Evolutionary conservation across 495 filamentous ascomycete genomes (phyloP).

Genomic region (Letharia columbiana): DNA sequence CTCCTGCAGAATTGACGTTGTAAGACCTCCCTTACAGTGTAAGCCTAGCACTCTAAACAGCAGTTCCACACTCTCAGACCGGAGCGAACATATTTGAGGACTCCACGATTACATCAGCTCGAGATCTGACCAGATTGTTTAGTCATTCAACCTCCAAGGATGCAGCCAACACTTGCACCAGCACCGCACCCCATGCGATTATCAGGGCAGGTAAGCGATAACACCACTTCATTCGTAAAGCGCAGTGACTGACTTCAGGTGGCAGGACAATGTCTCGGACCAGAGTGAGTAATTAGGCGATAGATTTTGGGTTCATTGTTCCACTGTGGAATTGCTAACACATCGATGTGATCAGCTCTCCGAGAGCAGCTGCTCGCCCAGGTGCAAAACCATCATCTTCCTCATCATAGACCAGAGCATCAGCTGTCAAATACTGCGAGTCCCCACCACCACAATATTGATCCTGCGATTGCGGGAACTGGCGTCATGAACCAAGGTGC

Average conservation of each 20-base stretch:
- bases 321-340: conserved; percentile 22
- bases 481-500: conserved; percentile 21
- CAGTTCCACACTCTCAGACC: background rate
- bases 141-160: conserved; percentile 19
- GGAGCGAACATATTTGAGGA: background rate
- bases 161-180: conserved; percentile 51
- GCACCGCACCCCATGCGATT: conserved; percentile 51
- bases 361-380: conserved; percentile 46
- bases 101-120: background rate
- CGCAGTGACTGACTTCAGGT: conserved; percentile 10
- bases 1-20: background rate
- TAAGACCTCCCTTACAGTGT: background rate
- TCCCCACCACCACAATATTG: conserved; percentile 46
- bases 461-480: conserved; percentile 43
- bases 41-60: background rate
- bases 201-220: conserved; percentile 47
- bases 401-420: conserved; percentile 34
- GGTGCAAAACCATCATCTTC: conserved; percentile 34
- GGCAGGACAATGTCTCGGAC: conserved; percentile 42
- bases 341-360: conserved; percentile 35
- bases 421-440: conserved; percentile 34
- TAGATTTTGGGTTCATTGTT: background rate
- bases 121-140: conserved; percentile 2
- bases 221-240: conserved; percentile 23
- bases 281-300: conserved; percentile 38